A percentile compares a stretch with the other conserved stretches of the same genome.
These are phyloP conservation scores for Salvia rosmarinus DNA, from an alignment of 257 asterid genomes.

Conservation along the genomic window DNA sequence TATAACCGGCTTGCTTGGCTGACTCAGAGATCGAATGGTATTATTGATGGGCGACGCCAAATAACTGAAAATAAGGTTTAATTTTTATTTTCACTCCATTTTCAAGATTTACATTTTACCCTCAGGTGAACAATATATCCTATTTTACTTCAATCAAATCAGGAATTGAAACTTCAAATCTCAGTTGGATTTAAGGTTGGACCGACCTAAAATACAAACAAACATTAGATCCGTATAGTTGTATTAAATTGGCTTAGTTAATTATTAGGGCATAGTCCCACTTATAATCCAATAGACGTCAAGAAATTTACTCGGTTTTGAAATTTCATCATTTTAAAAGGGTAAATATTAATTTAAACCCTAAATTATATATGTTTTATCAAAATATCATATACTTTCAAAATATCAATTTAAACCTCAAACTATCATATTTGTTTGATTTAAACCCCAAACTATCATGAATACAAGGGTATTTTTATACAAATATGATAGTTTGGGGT, in stretches of 20 bases:
- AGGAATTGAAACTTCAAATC: background rate
- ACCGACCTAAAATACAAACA: conserved; percentile 8
- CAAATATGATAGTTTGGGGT: too few relatives aligned
- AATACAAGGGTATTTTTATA: too few relatives aligned
- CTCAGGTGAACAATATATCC: background rate
- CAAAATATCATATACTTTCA: too few relatives aligned
- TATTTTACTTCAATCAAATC: background rate
- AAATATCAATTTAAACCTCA: too few relatives aligned
- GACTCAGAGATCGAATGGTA: conserved; percentile 38
- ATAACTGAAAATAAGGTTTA: conserved; percentile 25
- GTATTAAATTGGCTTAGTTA: background rate
- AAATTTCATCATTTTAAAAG: too few relatives aligned
- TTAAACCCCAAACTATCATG: too few relatives aligned
- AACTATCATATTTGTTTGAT: too few relatives aligned
- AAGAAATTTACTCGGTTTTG: background rate
- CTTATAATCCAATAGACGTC: background rate
- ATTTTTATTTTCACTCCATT: background rate
- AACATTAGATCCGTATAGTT: background rate
- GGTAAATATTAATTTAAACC: too few relatives aligned
- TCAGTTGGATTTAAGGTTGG: conserved; percentile 21
- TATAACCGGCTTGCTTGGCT: conserved; percentile 25
- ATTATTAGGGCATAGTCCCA: background rate
- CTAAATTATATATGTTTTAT: too few relatives aligned
- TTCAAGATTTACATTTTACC: conserved; percentile 28
- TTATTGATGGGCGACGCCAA: conserved; percentile 35